Base-by-base conservation (phyloP, 2,329 filamentous ascomycete genomes). In the Neofusicoccum sp. region DNA sequence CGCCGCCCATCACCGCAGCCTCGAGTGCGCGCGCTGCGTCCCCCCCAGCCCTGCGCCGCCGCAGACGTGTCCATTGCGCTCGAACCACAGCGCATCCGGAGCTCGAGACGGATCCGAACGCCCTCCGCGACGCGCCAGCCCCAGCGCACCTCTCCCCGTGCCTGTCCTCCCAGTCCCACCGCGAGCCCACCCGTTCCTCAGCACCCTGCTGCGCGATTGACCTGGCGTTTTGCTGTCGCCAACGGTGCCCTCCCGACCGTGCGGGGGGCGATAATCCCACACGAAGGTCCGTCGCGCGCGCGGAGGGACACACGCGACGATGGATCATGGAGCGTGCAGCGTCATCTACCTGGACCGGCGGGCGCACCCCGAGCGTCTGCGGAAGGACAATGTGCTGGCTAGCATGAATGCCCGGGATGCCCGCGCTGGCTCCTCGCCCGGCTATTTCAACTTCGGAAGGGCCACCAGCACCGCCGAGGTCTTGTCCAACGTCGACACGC, bases 261-360 rank as follows among this genome's bases (percentile, higher is more conserved):
- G 59, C 59, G 59, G 59, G 59, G 59, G 59, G 59, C 59, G 43
- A 54, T 61, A 61, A 61, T 45, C 48, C 40, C 59, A 61, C 40
- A 28, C 14, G 24, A 38, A 56, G 58, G 36, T 26, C 58, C 45
- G 45, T 53, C 47, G 58, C 58, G 58, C 59, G 40, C 40, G 48
- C 48, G 48, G 38, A 47, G 33, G 48, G 59, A 51, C 26, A 44
- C 48, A 54, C 59, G 59, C 59, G 59, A 60, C 62, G 34, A 78
- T 78, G 76, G 74, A 77, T 61, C 74, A 76, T 74, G 75, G 74
- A 67, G 71, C 73, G 61, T 78, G 75, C 69, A 76, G 77, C 68
- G 71, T 78, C 56, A 74, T 78, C 62, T 78, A 78, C 70, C 69
- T 77, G 63, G 75, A 78, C 67, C 71, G 75, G 53, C 72, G 75